These are phyloP conservation scores for Macadamia integrifolia DNA, from an alignment of 164 flowering plant species.

Conservation along the genomic window DNA sequence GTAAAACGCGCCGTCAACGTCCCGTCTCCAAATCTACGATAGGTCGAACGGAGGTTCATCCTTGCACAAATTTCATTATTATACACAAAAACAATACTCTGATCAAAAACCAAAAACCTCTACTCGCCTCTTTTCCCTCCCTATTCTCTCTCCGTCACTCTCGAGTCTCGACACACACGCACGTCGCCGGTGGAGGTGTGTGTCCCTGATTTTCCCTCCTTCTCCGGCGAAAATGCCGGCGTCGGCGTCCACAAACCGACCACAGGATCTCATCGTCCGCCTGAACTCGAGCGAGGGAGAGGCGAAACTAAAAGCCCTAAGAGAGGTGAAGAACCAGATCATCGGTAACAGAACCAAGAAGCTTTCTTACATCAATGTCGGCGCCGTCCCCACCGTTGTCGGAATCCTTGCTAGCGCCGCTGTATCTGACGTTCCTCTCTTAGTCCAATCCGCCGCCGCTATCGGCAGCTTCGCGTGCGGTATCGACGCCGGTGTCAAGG, in stretches of 20 bases:
- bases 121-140: no score
- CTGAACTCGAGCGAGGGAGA: slow-evolving; percentile 40
- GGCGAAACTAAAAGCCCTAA: slow-evolving; percentile 57
- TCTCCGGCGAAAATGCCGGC: slow-evolving; percentile 41
- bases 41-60: no score
- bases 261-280: slow-evolving; percentile 49
- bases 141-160: no score
- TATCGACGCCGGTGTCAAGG: slow-evolving; percentile 71
- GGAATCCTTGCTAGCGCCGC: slow-evolving; percentile 29
- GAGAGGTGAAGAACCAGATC: slow-evolving; percentile 91
- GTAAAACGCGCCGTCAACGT: no score
- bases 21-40: no score
- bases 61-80: no score
- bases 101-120: no score
- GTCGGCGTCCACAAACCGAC: slow-evolving; percentile 27
- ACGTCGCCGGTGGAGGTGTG: no score
- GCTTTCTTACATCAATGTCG: slow-evolving; percentile 74
- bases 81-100: no score
- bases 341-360: slow-evolving; percentile 96
- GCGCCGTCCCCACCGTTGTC: slow-evolving; percentile 69
- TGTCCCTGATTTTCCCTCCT: no score
- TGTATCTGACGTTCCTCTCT: slow-evolving; percentile 27
- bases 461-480: slow-evolving; percentile 96
- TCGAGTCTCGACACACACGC: no score
- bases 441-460: slow-evolving; percentile 80